Evolutionary conservation across 768 basidiomycete species (phyloP).

Genomic region (Saitozyma sp.): DNA sequence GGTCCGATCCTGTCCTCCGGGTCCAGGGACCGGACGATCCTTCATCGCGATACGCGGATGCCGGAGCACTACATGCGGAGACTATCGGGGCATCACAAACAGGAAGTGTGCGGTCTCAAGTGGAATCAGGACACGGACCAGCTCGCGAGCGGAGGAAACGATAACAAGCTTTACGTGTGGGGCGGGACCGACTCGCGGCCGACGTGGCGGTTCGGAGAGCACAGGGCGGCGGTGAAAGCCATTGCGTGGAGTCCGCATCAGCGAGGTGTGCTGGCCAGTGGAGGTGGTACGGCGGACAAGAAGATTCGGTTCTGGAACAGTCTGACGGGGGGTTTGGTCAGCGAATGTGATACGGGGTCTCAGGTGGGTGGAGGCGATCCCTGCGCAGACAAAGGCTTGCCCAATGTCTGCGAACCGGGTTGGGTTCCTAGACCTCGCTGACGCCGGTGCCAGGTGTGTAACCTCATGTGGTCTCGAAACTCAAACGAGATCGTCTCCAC

Average conservation of each 20-base stretch:
- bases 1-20: conserved; percentile 81
- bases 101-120: conserved; percentile 93
- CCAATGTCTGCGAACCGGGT: not conserved
- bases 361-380: conserved; percentile 63
- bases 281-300: conserved; percentile 98
- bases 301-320: conserved; percentile 98
- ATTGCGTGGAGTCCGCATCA: conserved; percentile 98
- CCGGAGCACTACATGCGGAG: conserved; percentile 67
- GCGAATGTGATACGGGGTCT: conserved; percentile 88
- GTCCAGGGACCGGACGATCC: conserved; percentile 83
- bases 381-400: not conserved
- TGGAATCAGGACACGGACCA: conserved; percentile 70
- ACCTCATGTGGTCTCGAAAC: conserved; percentile 91
- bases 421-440: not conserved
- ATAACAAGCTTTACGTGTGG: conserved; percentile 99
- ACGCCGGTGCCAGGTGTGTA: conserved; percentile 72
- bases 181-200: conserved; percentile 70
- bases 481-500: conserved; percentile 98
- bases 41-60: conserved; percentile 89
- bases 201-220: conserved; percentile 92
- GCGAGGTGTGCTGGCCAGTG: conserved; percentile 83
- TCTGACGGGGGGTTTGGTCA: conserved; percentile 76
- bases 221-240: conserved; percentile 95
- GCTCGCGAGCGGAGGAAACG: conserved; percentile 93
- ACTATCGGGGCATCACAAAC: conserved; percentile 58